phyloP scores from a whole-genome alignment of 75 land plant genomes.

The Gnetum montanum region DNA sequence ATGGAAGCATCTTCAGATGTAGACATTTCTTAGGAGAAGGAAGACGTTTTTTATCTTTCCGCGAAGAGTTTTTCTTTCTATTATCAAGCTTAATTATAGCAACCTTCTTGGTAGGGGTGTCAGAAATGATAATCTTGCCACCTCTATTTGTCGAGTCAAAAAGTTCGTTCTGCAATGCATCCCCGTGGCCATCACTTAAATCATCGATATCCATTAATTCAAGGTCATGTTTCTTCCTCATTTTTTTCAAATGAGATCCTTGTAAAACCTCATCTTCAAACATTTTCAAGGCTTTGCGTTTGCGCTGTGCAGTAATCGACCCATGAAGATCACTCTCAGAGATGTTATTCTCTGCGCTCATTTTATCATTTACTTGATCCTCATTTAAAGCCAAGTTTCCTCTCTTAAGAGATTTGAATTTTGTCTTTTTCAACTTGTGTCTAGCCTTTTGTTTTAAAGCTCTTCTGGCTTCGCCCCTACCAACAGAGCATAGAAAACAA shows the following conservation, averaged over 20 bases:
- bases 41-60: slow-evolving; percentile 52
- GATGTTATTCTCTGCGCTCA: slow-evolving; percentile 14
- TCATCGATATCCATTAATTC: slow-evolving; percentile 17
- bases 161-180: slow-evolving; percentile 7
- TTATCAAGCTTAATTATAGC: slow-evolving; percentile 79
- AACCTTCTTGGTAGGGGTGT: slow-evolving; percentile 59
- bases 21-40: slow-evolving; percentile 76
- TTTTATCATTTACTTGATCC: slow-evolving; percentile 18
- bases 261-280: slow-evolving; percentile 42
- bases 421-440: slow-evolving; percentile 71
- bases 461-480: slow-evolving; percentile 23
- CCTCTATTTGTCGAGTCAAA: slow-evolving; percentile 33
- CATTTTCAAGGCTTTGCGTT: slow-evolving; percentile 37
- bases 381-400: slow-evolving; percentile 44
- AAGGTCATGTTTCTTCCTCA: slow-evolving; percentile 44
- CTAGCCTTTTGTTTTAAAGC: slow-evolving; percentile 35
- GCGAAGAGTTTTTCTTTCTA: slow-evolving; percentile 54
- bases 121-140: slow-evolving; percentile 61
- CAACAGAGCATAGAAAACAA: too few species aligned
- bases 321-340: slow-evolving; percentile 13
- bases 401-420: slow-evolving; percentile 77
- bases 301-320: slow-evolving; percentile 28
- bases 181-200: slow-evolving; percentile 9
- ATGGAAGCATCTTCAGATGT: slow-evolving; percentile 89
- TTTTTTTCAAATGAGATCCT: slow-evolving; percentile 44